Base-by-base conservation (phyloP, 2,329 filamentous ascomycete genomes). In the Hypoxylon sp. region DNA sequence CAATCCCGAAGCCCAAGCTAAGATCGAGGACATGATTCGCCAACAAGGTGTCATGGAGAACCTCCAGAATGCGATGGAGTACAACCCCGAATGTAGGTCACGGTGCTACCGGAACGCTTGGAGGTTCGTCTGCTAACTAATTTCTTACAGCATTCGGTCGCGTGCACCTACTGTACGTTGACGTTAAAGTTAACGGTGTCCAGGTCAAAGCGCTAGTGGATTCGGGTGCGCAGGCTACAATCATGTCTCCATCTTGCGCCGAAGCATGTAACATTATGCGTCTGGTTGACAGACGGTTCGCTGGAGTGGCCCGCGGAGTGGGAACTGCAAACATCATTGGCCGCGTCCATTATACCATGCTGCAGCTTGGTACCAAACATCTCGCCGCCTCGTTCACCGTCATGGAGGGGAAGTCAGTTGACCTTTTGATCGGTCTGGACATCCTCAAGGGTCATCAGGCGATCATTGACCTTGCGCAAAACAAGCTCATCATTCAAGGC, bases 401-500 rank as follows among this genome's bases (percentile, higher is more conserved):
- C 67, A 99, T 99, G 94, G 94, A 99, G 75, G 94, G 94, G 59
- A 99, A 97, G 73, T 86, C 91, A 42, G 94, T 99, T 16, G 94
- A 97, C 69, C 79, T 99, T 12, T 81, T 99, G 2, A 83, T 99
- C 8, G 94, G 94, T 3, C 77, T 99, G 30, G 94, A 99, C 71
- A 99, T 99, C 90, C 80, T 99, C 55, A 97, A 96, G 75, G 85
- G 94, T 27, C 92, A 97, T 72, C 93, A 96, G 72, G 94, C 93
- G 25, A 89, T 82, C 63, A 93, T 99, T 65, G 94, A 99, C 69
- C 80, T 99, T 8, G 82, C 85, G 58, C 88, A 87, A 66, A 91
- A 94, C 65, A 89, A 87, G 57, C 82, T 99, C 12, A 82, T 95
- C 57, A 96, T 99, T 62, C 89, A 94, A 65, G 90, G 88, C 47